phyloP scores from a whole-genome alignment of 2,329 filamentous ascomycete species.

The Cordyceps militaris region DNA sequence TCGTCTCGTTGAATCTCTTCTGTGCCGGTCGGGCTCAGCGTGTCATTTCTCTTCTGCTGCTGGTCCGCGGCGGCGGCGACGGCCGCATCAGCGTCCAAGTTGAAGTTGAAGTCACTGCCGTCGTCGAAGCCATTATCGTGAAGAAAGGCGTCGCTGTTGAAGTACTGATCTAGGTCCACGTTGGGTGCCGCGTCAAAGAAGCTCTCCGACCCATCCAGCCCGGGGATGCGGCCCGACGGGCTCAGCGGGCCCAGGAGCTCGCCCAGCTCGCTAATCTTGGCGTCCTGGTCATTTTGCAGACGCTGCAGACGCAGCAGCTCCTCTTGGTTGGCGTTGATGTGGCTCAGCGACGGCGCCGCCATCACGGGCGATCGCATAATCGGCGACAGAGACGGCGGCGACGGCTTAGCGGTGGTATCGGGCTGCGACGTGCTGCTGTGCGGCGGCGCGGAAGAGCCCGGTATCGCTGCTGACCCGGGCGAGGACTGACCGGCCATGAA shows the following conservation, averaged over 20 bases:
- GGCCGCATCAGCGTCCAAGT: constrained; percentile 32
- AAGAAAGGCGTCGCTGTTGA: constrained; percentile 35
- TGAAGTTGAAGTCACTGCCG: constrained; percentile 46
- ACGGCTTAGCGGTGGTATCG: constrained; percentile 19
- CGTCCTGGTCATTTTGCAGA: constrained; percentile 71
- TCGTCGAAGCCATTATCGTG: constrained; percentile 35
- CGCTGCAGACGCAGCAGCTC: constrained; percentile 74
- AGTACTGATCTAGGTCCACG: constrained; percentile 47
- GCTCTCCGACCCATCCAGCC: constrained; percentile 41
- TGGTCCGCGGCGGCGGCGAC: constrained; percentile 17
- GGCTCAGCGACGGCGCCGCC: constrained; percentile 46
- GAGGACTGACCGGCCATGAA: constrained; percentile 47
- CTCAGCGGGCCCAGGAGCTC: constrained; percentile 71
- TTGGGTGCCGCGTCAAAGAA: constrained; percentile 29
- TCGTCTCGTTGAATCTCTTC: constrained; percentile 45
- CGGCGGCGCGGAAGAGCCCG: constrained; percentile 15
- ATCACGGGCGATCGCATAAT: constrained; percentile 38
- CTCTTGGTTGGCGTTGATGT: constrained; percentile 61
- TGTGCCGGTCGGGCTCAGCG: constrained; percentile 40
- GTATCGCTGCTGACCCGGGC: constrained; percentile 17
- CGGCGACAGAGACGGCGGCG: constrained; percentile 40
- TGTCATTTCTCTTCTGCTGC: constrained; percentile 23
- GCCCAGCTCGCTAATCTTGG: constrained; percentile 67
- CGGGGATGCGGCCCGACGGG: constrained; percentile 71
- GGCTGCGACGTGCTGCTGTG: constrained; percentile 13